Conservation (phyloP, 139 green algal species). For the Zygnema circumcarinatum region DNA sequence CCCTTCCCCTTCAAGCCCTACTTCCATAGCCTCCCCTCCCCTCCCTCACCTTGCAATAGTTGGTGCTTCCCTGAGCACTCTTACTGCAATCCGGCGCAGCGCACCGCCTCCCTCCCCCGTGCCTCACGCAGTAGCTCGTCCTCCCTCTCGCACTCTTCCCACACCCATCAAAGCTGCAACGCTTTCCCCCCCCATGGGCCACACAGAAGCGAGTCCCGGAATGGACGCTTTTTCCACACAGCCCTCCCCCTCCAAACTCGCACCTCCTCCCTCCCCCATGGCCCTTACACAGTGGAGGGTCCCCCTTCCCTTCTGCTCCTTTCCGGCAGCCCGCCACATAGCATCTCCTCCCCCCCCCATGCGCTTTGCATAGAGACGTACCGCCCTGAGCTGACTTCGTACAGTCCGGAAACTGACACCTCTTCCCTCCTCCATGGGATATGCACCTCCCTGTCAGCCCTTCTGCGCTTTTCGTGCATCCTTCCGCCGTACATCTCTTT, state of each 20-base stretch:
- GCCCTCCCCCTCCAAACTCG: conserved; percentile 15
- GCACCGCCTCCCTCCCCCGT: conserved; percentile 47
- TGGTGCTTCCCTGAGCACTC: conserved; percentile 47
- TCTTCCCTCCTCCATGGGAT: conserved; percentile 39
- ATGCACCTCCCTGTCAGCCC: conserved; percentile 37
- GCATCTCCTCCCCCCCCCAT: conserved; percentile 41
- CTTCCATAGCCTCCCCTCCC: neutral
- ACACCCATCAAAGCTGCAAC: conserved; percentile 20
- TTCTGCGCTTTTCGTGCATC: conserved; percentile 32
- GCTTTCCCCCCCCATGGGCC: conserved; percentile 47
- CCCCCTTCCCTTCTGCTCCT: conserved; percentile 32
- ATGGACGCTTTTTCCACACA: conserved; percentile 43
- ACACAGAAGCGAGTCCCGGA: conserved; percentile 43
- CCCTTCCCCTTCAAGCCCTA: neutral
- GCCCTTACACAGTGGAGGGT: conserved; percentile 42
- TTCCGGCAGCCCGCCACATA: neutral
- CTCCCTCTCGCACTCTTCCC: conserved; percentile 44
- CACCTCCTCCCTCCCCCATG: conserved; percentile 54
- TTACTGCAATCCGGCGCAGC: conserved; percentile 18
- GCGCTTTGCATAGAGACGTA: conserved; percentile 19
- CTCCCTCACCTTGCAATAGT: conserved; percentile 46
- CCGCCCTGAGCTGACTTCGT: conserved; percentile 22
- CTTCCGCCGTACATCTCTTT: conserved; percentile 24
- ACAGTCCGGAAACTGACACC: conserved; percentile 36
- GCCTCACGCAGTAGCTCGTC: conserved; percentile 47